Conservation (phyloP, 1,284 basidiomycete genomes). For the Pascua sp. region DNA sequence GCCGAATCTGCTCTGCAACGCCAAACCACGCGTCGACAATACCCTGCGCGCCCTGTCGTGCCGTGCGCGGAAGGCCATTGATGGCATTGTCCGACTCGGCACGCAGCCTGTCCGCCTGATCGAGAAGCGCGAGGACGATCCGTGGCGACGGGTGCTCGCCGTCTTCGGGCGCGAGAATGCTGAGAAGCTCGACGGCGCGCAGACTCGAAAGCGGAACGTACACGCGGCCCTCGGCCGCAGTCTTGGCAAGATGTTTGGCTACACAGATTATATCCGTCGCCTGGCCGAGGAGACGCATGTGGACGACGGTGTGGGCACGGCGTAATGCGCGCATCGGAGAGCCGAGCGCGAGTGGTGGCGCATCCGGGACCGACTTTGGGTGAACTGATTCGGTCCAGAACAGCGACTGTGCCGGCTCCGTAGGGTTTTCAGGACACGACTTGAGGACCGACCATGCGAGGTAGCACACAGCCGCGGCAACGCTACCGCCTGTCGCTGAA, state of each 20-base stretch:
- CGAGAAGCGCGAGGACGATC: slow-evolving; percentile 9
- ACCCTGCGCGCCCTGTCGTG: not conserved
- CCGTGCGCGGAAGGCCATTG: slow-evolving; percentile 37
- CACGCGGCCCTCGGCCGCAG: slow-evolving; percentile 44
- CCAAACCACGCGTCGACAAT: too few species aligned
- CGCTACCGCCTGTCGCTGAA: slow-evolving; percentile 49
- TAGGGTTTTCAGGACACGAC: not conserved
- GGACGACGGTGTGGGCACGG: slow-evolving; percentile 3
- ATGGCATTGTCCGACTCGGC: slow-evolving; percentile 29
- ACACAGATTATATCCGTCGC: slow-evolving; percentile 52
- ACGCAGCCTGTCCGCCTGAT: slow-evolving; percentile 34
- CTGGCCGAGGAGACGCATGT: slow-evolving; percentile 47
- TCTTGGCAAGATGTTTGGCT: slow-evolving; percentile 48
- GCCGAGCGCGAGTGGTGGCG: not conserved
- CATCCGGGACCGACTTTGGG: not conserved
- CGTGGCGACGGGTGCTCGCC: slow-evolving; percentile 6
- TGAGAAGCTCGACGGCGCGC: slow-evolving; percentile 18
- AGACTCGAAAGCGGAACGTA: slow-evolving; percentile 48
- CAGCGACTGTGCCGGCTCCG: slow-evolving; percentile 19
- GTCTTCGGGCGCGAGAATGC: not conserved
- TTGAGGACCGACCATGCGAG: slow-evolving; percentile 46
- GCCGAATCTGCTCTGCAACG: too few species aligned
- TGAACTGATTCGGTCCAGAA: slow-evolving; percentile 11
- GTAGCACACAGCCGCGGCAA: slow-evolving; percentile 51
- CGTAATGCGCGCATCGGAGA: slow-evolving; percentile 3